Evolutionary conservation across 2,329 filamentous ascomycete genomes (phyloP), one percentile per base, ranked within the genome.

Genomic region (Hypomyces rosellus): DNA sequence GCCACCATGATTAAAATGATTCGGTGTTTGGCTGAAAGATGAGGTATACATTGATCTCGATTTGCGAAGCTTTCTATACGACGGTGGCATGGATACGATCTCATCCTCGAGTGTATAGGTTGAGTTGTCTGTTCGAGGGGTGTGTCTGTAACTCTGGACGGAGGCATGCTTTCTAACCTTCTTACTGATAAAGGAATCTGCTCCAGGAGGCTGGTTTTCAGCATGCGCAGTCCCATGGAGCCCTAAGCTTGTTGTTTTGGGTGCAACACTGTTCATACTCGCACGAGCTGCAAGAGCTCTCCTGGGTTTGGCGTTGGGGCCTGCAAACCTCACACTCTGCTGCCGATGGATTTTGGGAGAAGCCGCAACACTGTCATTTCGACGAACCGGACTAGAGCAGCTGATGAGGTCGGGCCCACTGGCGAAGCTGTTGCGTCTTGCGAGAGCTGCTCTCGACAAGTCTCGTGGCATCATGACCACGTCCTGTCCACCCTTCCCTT

Each of bases 271-370:
- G 16, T 66, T 63, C 34, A 56, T 55, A 14, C 56, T 62, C 14
- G 64, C 65, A 41, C 66, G 63, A 13, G 58, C 51, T 14, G 66
- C 65, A 22, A 67, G 46, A 5, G 52, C 55, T 48, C 62, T 59
- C 46, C 59, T 61, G 13, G 65, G 62, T 5, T 36, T 55, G 13
- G 65, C 62, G 13, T 59, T 61, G 2, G 65, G 65, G 1, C 65
- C 67, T 2, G 74, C 69, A 54, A 81, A 84, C 1, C 81, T 74
- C 39, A 85, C 73, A 56, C 81, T 84, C 49, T 77, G 75, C 50
- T 75, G 73, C 7, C 71, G 72, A 38, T 61, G 65, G 12, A 77
- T 55, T 8, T 49, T 55, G 8, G 51, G 45, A 18, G 42, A n/a
- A 14, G 12, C 43, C 11, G 46, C 40, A 15, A 51, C 46, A 13